A percentile compares a stretch with the other conserved stretches of the same genome.
These are phyloP conservation scores for Trichoderma gracile DNA, from an alignment of 2,329 filamentous ascomycete genomes.

Conservation along the genomic window DNA sequence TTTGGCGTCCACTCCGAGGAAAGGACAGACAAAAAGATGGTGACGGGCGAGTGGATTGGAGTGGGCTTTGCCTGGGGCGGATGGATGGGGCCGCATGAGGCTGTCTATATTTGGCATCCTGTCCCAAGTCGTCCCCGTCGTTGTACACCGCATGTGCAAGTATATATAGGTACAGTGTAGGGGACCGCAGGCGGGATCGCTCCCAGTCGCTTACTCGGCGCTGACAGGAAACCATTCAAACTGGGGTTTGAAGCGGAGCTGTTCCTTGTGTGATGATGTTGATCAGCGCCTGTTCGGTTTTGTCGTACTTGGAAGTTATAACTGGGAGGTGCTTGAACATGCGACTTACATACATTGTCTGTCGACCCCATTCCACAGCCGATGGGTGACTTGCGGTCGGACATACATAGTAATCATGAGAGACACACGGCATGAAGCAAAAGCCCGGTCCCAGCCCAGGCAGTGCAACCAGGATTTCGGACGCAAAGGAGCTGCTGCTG, in stretches of 20 bases:
- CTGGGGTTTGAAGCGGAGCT: background rate
- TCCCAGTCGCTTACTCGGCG: constrained; percentile 7
- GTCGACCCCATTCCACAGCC: no score
- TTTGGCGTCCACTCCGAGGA: background rate
- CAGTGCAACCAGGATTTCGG: no score
- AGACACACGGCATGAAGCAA: no score
- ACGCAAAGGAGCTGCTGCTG: no score
- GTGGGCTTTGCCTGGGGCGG: background rate
- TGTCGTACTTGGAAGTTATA: background rate
- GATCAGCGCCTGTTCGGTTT: background rate
- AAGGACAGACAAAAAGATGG: constrained; percentile 1
- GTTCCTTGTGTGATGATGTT: background rate
- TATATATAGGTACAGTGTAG: constrained; percentile 1
- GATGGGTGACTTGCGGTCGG: no score
- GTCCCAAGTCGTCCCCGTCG: background rate
- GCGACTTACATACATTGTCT: no score
- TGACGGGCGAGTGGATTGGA: constrained; percentile 13
- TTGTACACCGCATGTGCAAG: constrained; percentile 9
- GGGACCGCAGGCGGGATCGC: background rate
- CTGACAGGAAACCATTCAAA: background rate
- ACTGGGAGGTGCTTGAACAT: no score
- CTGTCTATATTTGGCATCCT: constrained; percentile 20
- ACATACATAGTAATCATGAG: no score
- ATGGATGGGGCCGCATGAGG: constrained; percentile 7
- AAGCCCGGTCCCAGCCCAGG: no score